phyloP scores from a whole-genome alignment of 225 moss, liverwort and hornwort species.

The Neckera pumila region DNA sequence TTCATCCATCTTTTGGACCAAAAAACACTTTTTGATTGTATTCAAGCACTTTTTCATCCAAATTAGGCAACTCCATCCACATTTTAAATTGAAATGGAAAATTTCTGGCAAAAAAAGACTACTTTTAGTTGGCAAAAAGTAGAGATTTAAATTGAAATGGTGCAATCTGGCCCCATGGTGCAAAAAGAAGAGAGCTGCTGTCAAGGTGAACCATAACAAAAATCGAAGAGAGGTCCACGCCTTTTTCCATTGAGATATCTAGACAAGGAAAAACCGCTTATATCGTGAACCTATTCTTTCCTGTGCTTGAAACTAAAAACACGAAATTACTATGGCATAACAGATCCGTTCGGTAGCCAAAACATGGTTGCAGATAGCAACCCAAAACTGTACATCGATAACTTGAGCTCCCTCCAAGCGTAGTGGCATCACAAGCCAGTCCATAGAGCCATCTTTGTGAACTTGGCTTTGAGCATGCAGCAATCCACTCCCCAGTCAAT shows the following conservation, averaged over 20 bases:
- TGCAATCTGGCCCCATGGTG: too few species aligned
- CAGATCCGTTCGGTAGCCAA: neutral
- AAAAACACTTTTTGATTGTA: too few species aligned
- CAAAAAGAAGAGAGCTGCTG: neutral
- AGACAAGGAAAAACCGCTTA: neutral
- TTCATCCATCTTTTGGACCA: too few species aligned
- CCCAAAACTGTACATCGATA: slow-evolving; percentile 15
- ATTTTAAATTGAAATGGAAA: too few species aligned
- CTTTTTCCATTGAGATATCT: neutral
- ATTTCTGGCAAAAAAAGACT: too few species aligned
- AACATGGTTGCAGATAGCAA: neutral
- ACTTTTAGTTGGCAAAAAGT: too few species aligned
- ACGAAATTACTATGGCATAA: neutral
- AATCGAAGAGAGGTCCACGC: neutral
- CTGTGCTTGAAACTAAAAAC: neutral
- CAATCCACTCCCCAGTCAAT: neutral
- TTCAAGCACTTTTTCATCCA: too few species aligned
- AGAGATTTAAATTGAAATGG: too few species aligned
- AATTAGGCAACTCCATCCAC: too few species aligned
- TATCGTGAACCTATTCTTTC: neutral
- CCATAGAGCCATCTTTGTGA: neutral
- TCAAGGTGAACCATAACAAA: neutral
- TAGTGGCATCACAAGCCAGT: neutral
- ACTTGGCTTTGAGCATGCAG: neutral
- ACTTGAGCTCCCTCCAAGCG: neutral